A percentile compares a stretch with the other conserved stretches of the same genome.
phyloP scores from a whole-genome alignment of 306 rosid genomes.

The Fragaria vesca region DNA sequence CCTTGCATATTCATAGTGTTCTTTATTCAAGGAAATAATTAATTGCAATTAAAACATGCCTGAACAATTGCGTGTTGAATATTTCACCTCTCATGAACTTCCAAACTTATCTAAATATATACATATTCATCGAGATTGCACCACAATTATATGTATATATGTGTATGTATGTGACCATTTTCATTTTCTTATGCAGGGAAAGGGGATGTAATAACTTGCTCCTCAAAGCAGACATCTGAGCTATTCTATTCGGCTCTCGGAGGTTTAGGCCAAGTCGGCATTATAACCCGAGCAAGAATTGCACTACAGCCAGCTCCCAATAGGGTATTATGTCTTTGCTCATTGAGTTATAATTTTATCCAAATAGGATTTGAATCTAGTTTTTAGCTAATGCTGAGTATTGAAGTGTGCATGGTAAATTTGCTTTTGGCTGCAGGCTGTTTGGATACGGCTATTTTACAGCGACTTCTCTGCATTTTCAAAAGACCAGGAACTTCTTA shows the following conservation, averaged over 20 bases:
- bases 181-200: slow-evolving; percentile 35
- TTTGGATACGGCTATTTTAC: slow-evolving; percentile 70
- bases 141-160: background rate
- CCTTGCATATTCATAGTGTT: background rate
- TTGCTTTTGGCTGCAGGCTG: slow-evolving; percentile 44
- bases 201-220: slow-evolving; percentile 74
- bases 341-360: background rate
- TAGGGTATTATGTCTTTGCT: slow-evolving; percentile 39
- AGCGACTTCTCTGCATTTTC: slow-evolving; percentile 50
- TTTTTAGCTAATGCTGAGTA: background rate
- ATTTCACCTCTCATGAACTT: background rate
- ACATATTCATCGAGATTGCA: background rate
- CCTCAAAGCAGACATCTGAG: slow-evolving; percentile 38
- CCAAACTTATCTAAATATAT: background rate
- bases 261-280: slow-evolving; percentile 91
- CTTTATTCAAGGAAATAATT: background rate
- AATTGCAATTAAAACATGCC: background rate
- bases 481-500: slow-evolving; percentile 67
- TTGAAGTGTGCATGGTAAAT: background rate
- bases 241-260: slow-evolving; percentile 75
- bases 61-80: slow-evolving; percentile 3
- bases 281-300: slow-evolving; percentile 85
- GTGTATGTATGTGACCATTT: background rate
- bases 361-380: background rate
- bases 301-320: slow-evolving; percentile 60